Conservation (phyloP, 176 grass and related monocot species). For the Triticum timopheevii region DNA sequence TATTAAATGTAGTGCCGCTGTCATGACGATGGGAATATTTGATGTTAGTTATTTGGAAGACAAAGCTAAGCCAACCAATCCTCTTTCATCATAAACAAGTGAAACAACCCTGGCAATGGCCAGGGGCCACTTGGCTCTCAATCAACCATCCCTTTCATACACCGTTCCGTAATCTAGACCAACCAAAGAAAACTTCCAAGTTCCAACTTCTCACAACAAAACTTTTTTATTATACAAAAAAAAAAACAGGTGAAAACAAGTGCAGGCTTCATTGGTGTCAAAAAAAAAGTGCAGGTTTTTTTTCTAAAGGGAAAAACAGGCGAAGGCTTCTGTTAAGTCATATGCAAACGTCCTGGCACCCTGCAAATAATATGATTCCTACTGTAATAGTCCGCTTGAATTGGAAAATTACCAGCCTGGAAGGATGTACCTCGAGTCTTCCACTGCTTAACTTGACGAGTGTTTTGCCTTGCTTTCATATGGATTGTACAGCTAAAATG, state of each 20-base stretch:
- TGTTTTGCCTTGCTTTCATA: no score
- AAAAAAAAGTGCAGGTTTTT: not conserved
- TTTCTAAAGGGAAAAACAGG: no score
- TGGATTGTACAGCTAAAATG: not conserved
- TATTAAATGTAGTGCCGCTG: slow-evolving; percentile 8
- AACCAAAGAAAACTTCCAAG: not conserved
- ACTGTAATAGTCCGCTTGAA: not conserved
- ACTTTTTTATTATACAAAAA: no score
- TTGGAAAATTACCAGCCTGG: not conserved
- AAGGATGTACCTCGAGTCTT: not conserved
- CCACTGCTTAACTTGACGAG: no score
- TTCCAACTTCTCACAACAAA: not conserved
- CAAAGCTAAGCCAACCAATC: slow-evolving; percentile 23
- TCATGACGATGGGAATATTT: slow-evolving; percentile 32
- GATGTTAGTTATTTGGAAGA: slow-evolving; percentile 12
- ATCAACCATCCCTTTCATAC: slow-evolving; percentile 25
- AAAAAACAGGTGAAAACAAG: not conserved
- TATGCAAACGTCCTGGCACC: not conserved
- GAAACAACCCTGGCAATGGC: not conserved
- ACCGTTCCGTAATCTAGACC: not conserved
- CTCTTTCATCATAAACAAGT: slow-evolving; percentile 6
- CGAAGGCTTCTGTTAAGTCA: no score
- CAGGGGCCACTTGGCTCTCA: slow-evolving; percentile 22
- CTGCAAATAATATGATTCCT: not conserved
- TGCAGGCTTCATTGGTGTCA: not conserved